Base-by-base conservation (phyloP, 2,329 filamentous ascomycete genomes). In the Fulvia fulva region DNA sequence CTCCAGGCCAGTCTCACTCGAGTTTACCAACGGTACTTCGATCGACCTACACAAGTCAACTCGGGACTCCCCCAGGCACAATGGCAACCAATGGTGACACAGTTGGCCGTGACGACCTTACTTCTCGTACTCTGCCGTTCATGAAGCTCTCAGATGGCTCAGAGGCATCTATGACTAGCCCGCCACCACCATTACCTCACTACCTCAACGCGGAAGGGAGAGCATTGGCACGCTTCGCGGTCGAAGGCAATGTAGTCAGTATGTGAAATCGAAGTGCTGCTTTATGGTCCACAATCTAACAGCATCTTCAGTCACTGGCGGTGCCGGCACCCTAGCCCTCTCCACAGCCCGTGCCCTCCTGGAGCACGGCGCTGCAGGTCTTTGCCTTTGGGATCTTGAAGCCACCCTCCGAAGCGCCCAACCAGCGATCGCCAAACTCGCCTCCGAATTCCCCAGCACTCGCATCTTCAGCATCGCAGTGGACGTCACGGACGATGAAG, bases 271-370 rank as follows among this genome's bases (percentile, higher is more conserved):
- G 50, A n/a, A 37, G 61, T 21, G 23, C 19, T 25, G 5, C 2
- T 44, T 28, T 50, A 41, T 8, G n/a, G 1, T 23, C 30, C 25
- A 25, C 43, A 19, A 32, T 59, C 28, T 26, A 32, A 43, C 26
- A 44, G 23, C 4, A 47, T 5, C 16, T 45, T 66, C 73, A 79
- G 80, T 89, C 12, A 88, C 87, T 0, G 87, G 87, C 19, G 87
- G 87, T 30, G 81, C 84, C 14, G 87, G 87, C 3, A 84, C 81
- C 11, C 76, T 89, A 0, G 86, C 83, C 6, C 76, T 86, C 8
- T 77, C 78, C 56, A 79, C 81, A 26, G 81, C 81, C 1, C 75
- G 79, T 47, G 87, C 87, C 1, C 78, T 90, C 21, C 83, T 90
- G 37, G 86, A 90, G 71, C 87, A 90, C 67, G 87, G 87, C 7